phyloP scores from a whole-genome alignment of 345 rosid species.

The Capsella bursapastoris region DNA sequence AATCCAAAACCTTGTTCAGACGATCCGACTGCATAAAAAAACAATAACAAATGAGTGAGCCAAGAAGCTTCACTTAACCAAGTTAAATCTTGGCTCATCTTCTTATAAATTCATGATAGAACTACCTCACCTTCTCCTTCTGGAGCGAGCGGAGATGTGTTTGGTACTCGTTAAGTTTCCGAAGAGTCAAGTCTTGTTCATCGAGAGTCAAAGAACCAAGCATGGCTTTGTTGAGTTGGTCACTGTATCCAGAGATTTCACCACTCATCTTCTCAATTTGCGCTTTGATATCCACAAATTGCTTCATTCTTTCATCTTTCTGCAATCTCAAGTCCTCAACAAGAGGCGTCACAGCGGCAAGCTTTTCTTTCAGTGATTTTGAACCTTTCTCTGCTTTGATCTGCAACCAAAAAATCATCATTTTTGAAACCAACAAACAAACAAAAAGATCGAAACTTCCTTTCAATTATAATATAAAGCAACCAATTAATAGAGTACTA shows the following conservation, averaged over 20 bases:
- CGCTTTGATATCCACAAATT: conserved; percentile 69
- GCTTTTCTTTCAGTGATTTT: conserved; percentile 73
- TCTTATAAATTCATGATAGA: background rate
- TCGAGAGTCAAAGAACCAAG: conserved; percentile 59
- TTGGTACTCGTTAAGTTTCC: conserved; percentile 82
- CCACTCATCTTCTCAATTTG: conserved; percentile 82
- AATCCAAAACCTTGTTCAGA: conserved; percentile 74
- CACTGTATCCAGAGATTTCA: conserved; percentile 74
- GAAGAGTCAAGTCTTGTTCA: conserved; percentile 78
- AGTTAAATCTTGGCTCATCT: background rate
- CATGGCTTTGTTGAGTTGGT: conserved; percentile 44
- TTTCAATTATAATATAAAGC: background rate
- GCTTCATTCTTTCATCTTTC: conserved; percentile 77
- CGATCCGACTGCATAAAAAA: conserved; percentile 76
- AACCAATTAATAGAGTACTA: background rate
- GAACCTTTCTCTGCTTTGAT: conserved; percentile 59
- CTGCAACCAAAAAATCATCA: conserved; percentile 45
- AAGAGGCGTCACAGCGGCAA: conserved; percentile 70
- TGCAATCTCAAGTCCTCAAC: conserved; percentile 75
- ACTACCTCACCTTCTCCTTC: conserved; percentile 71
- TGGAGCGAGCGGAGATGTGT: conserved; percentile 76
- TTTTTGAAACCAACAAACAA: background rate
- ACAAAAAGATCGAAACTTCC: background rate
- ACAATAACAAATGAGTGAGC: conserved; percentile 33
- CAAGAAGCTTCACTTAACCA: background rate